Percentiles rank a stretch among this genome's conserved stretches.
Conservation (phyloP, 179 eudicot genomes). For the Corrigiola litoralis region DNA sequence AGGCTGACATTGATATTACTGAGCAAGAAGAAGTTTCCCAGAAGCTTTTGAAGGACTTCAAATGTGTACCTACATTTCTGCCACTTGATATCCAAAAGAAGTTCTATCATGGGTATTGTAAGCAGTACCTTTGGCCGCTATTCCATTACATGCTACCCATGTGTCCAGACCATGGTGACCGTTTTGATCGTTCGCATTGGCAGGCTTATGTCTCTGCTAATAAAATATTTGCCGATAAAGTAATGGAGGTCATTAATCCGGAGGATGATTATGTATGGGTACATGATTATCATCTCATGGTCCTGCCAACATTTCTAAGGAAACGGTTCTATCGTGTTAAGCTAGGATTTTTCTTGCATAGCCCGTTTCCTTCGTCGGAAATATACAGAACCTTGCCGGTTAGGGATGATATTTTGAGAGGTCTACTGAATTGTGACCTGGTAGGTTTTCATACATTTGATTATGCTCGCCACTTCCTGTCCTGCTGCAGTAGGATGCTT, state of each 20-base stretch:
- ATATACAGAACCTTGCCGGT: slow-evolving; percentile 85
- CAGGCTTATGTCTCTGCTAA: slow-evolving; percentile 87
- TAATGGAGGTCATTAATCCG: slow-evolving; percentile 80
- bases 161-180: slow-evolving; percentile 84
- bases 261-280: slow-evolving; percentile 87
- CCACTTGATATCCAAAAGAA: slow-evolving; percentile 63
- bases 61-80: slow-evolving; percentile 79
- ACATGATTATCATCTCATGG: slow-evolving; percentile 88
- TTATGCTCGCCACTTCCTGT: slow-evolving; percentile 86
- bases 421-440: slow-evolving; percentile 73
- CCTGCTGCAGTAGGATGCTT: slow-evolving; percentile 86
- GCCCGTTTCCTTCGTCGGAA: slow-evolving; percentile 92
- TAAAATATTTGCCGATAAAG: slow-evolving; percentile 79
- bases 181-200: slow-evolving; percentile 78
- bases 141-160: slow-evolving; percentile 94
- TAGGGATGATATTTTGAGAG: slow-evolving; percentile 74
- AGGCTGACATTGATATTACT: slow-evolving; percentile 55
- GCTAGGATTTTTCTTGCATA: slow-evolving; percentile 84
- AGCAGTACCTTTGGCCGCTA: slow-evolving; percentile 90
- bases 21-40: slow-evolving; percentile 87
- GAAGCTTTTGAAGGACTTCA: slow-evolving; percentile 65
- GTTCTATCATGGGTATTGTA: slow-evolving; percentile 79
- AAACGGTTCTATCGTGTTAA: slow-evolving; percentile 67
- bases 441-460: slow-evolving; percentile 93
- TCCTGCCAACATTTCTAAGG: slow-evolving; percentile 77